phyloP scores from a whole-genome alignment of 768 basidiomycete genomes.

The Suillus subluteus region DNA sequence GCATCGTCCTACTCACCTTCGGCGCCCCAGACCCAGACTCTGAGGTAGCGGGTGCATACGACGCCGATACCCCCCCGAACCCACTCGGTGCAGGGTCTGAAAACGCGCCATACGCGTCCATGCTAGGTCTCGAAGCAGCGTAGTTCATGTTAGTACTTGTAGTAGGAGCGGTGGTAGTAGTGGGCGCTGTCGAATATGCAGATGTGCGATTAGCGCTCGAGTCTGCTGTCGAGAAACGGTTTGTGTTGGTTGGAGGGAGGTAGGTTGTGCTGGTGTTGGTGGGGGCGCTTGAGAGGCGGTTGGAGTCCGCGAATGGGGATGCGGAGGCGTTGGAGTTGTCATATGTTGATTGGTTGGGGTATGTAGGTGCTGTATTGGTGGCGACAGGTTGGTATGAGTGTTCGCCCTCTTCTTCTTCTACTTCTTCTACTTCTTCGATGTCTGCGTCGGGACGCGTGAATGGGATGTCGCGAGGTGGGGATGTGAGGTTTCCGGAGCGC shows the following conservation, averaged over 20 bases:
- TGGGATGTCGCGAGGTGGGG: conserved; percentile 67
- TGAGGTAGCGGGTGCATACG: conserved; percentile 37
- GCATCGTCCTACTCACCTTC: conserved; percentile 87
- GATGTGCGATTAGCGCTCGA: conserved; percentile 22
- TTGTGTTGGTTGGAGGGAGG: conserved; percentile 20
- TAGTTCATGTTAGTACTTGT: conserved; percentile 7
- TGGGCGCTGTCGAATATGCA: conserved; percentile 28
- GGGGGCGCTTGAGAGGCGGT: conserved; percentile 39
- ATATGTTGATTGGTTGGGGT: conserved; percentile 30
- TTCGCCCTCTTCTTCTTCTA: conserved; percentile 46
- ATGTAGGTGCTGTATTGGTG: conserved; percentile 25
- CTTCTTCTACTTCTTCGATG: conserved; percentile 51
- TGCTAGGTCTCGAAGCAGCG: conserved; percentile 57
- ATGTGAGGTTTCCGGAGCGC: conserved; percentile 63
- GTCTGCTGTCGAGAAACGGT: conserved; percentile 25
- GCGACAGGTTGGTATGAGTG: conserved; percentile 49
- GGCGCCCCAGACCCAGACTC: conserved; percentile 38
- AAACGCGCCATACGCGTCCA: conserved; percentile 92
- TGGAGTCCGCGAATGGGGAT: conserved; percentile 56
- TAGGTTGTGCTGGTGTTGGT: neutral
- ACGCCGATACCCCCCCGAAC: conserved; percentile 51
- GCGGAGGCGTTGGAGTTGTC: conserved; percentile 25
- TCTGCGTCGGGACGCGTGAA: conserved; percentile 66
- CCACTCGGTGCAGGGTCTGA: conserved; percentile 84
- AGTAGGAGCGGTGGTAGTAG: conserved; percentile 33